Percentiles rank a stretch among this genome's conserved stretches.
Conservation (phyloP, 331 rosid genomes). For the Malus hybrid region DNA sequence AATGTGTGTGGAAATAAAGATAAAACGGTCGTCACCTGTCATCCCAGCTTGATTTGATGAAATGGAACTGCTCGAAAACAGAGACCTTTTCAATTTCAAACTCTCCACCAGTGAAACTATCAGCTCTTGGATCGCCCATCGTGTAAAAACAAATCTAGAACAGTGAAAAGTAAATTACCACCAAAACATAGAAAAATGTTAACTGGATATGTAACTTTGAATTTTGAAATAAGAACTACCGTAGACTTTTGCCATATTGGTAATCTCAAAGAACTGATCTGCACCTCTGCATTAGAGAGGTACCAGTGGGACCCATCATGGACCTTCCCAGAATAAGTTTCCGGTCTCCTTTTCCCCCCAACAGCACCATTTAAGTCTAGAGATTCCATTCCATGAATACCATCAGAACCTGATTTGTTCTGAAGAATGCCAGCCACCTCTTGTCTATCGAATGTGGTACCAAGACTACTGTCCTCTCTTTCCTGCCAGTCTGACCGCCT, state of each 20-base stretch:
- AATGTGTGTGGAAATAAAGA: not conserved
- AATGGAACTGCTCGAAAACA: slow-evolving; percentile 65
- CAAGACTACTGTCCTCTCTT: slow-evolving; percentile 46
- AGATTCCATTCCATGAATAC: slow-evolving; percentile 27
- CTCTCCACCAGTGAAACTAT: slow-evolving; percentile 48
- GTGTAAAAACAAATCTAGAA: slow-evolving; percentile 58
- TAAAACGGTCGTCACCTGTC: slow-evolving; percentile 42
- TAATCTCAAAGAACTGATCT: slow-evolving; percentile 54
- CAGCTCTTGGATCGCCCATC: slow-evolving; percentile 34
- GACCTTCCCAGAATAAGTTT: slow-evolving; percentile 27
- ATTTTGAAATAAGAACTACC: slow-evolving; percentile 36
- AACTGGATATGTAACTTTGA: slow-evolving; percentile 6
- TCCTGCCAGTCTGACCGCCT: slow-evolving; percentile 83
- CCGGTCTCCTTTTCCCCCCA: slow-evolving; percentile 20
- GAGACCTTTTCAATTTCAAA: slow-evolving; percentile 67
- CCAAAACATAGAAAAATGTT: not conserved
- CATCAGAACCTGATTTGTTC: slow-evolving; percentile 34
- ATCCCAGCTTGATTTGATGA: slow-evolving; percentile 58
- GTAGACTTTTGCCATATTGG: slow-evolving; percentile 82
- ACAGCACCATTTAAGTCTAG: slow-evolving; percentile 23
- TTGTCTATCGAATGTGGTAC: slow-evolving; percentile 39
- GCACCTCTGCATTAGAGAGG: slow-evolving; percentile 88
- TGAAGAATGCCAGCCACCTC: slow-evolving; percentile 32
- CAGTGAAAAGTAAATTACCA: slow-evolving; percentile 10
- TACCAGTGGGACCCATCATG: slow-evolving; percentile 56